Evolutionary conservation across 2,329 filamentous ascomycete genomes (phyloP).

Genomic region (Sclerotinia nivalis): DNA sequence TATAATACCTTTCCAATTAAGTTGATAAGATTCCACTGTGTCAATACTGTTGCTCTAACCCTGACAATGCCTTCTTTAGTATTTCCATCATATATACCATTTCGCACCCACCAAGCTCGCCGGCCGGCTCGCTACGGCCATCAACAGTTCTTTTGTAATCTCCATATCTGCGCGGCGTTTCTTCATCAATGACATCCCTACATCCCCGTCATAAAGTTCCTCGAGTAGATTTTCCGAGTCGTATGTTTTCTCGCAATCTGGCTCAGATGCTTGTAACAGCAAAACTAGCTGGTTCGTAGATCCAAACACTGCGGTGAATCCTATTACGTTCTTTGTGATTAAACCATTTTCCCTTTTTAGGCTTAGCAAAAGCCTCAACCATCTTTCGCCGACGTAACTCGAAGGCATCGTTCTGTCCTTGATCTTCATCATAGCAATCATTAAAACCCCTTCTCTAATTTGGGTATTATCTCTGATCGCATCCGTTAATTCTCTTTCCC

Average conservation of each 20-base stretch:
- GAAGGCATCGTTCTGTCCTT: background rate
- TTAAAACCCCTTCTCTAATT: background rate
- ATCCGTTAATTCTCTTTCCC: background rate
- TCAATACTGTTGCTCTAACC: too few species aligned
- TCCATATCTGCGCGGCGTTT: background rate
- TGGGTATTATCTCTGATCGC: background rate
- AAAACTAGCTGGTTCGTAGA: background rate
- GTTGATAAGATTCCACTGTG: too few species aligned
- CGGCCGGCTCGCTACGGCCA: accelerated
- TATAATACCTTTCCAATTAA: too few species aligned
- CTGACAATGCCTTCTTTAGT: too few species aligned
- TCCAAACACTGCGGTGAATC: background rate
- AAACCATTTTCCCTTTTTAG: background rate
- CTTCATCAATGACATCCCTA: background rate
- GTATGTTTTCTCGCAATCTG: background rate
- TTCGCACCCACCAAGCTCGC: too few species aligned
- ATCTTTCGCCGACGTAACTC: too few species aligned
- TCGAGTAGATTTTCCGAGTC: background rate
- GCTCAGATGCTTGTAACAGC: background rate
- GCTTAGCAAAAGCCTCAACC: background rate
- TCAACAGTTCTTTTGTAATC: background rate
- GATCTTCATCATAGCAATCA: background rate
- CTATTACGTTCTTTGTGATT: background rate
- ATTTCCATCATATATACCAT: too few species aligned
- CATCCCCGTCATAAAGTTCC: background rate